Evolutionary conservation across 2,329 filamentous ascomycete genomes (phyloP), one percentile per base, ranked within the genome.

Genomic region (Colletotrichum simmondsii): DNA sequence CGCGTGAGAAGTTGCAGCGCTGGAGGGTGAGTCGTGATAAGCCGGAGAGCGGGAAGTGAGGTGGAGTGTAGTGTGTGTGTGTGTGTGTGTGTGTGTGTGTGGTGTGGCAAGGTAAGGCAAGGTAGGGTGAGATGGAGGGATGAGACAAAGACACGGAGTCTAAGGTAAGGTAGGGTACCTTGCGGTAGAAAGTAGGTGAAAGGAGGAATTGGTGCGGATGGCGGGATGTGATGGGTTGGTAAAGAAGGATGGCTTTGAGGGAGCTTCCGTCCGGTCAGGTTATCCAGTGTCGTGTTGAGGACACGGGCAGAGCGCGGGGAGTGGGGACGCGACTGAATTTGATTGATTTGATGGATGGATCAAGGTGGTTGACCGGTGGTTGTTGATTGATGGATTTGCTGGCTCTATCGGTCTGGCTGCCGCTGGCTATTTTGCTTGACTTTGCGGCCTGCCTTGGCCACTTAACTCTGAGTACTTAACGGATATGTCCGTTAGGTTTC

Each of bases 321-420:
- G 70, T 68, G 66, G 66, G 56, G 66, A 70, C 70, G 70, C 66
- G 70, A 72, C 65, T 22, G 60, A 52, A 61, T 72, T 49, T 57
- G 70, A 65, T 65, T 52, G 59, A 69, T 57, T 57, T 30, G 54
- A 57, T 35, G 46, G 65, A 65, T 59, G 37, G 42, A 53, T 59
- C 35, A 59, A 69, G 59, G 60, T 65, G 57, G 16, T 63, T 57
- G 52, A 37, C 59, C 22, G 26, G 26, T n/a, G 46, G 49, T 69
- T 53, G 59, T 62, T 53, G 65, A 49, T 22, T 37, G 66, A 56
- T 64, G 42, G 42, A 54, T 49, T 60, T 70, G 46, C 60, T 53
- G 54, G 59, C 42, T 58, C n/a, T 58, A 30, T 57, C 24, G 53
- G n/a, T 24, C 54, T 65, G 22, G 28, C 35, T 62, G 57, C 37